These are phyloP conservation scores for Neurospora intermedia DNA, from an alignment of 495 filamentous ascomycete species.

Conservation along the genomic window DNA sequence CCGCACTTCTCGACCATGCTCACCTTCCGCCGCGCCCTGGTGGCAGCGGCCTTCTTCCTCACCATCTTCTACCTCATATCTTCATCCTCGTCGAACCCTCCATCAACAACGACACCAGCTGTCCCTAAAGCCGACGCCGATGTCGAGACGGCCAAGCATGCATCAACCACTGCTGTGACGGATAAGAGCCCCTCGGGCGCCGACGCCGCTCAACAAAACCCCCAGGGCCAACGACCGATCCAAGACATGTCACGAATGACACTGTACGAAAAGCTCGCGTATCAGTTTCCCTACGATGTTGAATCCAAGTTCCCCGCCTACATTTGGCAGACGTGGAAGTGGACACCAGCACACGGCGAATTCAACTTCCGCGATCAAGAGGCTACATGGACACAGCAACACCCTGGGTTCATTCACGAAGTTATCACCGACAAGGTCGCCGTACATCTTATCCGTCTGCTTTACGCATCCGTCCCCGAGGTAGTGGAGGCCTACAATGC, in stretches of 20 bases:
- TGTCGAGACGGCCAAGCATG: constrained; percentile 14
- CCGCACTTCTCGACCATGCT: constrained; percentile 28
- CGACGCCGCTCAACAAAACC: constrained; percentile 9
- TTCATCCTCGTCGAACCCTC: constrained; percentile 25
- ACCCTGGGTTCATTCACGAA: constrained; percentile 90
- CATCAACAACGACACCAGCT: constrained; percentile 14
- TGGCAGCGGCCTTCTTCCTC: constrained; percentile 57
- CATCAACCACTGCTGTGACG: constrained; percentile 12
- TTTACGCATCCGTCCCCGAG: constrained; percentile 81
- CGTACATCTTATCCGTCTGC: constrained; percentile 65
- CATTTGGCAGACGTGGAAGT: constrained; percentile 99
- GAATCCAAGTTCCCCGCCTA: constrained; percentile 86
- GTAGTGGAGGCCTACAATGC: constrained; percentile 86
- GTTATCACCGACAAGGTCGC: constrained; percentile 89
- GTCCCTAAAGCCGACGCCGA: constrained; percentile 6
- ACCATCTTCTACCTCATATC: constrained; percentile 61
- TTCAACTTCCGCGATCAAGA: constrained; percentile 76
- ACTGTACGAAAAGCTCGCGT: constrained; percentile 73
- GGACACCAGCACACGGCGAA: constrained; percentile 65
- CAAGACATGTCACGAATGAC: constrained; percentile 49
- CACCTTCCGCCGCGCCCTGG: constrained; percentile 61
- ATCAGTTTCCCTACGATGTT: constrained; percentile 88
- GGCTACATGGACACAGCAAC: constrained; percentile 81
- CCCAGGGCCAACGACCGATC: constrained; percentile 34
- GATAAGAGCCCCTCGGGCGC: constrained; percentile 9